A percentile compares a stretch with the other conserved stretches of the same genome.
Evolutionary conservation across 495 filamentous ascomycete species (phyloP).

Genomic region (Tuber indicum): DNA sequence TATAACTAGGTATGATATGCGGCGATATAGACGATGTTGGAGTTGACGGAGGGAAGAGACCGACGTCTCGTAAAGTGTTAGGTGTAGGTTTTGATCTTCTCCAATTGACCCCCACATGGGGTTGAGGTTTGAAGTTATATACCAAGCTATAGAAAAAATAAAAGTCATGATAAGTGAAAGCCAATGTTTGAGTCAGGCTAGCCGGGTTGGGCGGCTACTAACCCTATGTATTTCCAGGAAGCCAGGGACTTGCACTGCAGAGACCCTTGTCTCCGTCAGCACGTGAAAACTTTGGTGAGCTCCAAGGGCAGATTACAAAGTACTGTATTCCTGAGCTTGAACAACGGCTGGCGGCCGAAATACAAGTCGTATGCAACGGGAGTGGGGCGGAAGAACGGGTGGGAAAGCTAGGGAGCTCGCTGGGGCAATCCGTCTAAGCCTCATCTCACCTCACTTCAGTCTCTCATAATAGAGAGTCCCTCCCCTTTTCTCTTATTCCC

Average conservation of each 20-base stretch:
- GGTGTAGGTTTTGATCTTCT: not conserved
- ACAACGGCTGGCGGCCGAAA: not conserved
- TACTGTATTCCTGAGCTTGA: not conserved
- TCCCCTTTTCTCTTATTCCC: not conserved
- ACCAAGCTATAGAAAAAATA: not conserved
- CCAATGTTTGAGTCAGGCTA: not conserved
- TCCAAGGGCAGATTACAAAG: not conserved
- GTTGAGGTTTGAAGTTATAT: not conserved
- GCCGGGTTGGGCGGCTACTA: not conserved
- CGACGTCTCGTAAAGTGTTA: not conserved
- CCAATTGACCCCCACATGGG: not conserved
- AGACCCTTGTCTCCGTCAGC: not conserved
- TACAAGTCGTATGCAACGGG: not conserved
- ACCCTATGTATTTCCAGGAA: not conserved
- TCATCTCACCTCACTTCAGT: not conserved
- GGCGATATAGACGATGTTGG: not conserved
- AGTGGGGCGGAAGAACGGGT: not conserved
- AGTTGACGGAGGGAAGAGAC: not conserved
- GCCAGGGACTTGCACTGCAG: not conserved
- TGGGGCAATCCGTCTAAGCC: not conserved
- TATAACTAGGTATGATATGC: not conserved
- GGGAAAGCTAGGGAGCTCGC: not conserved
- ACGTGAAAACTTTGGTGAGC: not conserved
- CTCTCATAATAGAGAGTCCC: not conserved
- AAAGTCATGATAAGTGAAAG: not conserved